phyloP scores from a whole-genome alignment of 768 basidiomycete species.

The Tricholoma bakamatsutake region DNA sequence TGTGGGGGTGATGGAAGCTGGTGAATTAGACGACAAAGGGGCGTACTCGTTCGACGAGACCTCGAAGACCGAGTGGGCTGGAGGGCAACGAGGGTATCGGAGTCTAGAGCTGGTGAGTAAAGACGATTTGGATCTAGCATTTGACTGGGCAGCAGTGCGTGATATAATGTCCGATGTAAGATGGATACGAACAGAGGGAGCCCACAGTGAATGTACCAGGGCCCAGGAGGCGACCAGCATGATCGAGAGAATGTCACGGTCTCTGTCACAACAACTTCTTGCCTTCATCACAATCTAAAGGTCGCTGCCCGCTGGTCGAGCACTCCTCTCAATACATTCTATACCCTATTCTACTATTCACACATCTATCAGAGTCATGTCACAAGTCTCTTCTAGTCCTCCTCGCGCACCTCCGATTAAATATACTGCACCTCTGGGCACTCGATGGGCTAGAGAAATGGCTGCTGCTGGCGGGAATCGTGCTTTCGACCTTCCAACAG shows the following conservation, averaged over 20 bases:
- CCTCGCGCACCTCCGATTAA: slow-evolving; percentile 69
- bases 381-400: slow-evolving; percentile 43
- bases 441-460: slow-evolving; percentile 86
- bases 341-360: slow-evolving; percentile 23
- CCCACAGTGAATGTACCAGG: slow-evolving; percentile 23
- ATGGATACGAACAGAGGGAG: slow-evolving; percentile 11
- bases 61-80: slow-evolving; percentile 1
- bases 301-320: slow-evolving; percentile 40
- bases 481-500: slow-evolving; percentile 77
- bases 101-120: slow-evolving; percentile 4
- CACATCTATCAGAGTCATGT: slow-evolving; percentile 27
- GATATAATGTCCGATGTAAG: slow-evolving; percentile 14
- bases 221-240: slow-evolving; percentile 34
- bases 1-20: background rate
- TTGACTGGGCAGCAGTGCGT: slow-evolving; percentile 5
- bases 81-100: background rate
- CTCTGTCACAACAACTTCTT: slow-evolving; percentile 10
- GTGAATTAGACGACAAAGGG: background rate
- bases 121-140: slow-evolving; percentile 7
- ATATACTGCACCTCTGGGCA: slow-evolving; percentile 65
- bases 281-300: background rate
- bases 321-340: slow-evolving; percentile 29
- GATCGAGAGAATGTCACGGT: slow-evolving; percentile 1
- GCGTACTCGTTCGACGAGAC: background rate
- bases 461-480: slow-evolving; percentile 68